Conservation (phyloP, 2,329 filamentous ascomycete species). For the Arthrinium puccinioides region DNA sequence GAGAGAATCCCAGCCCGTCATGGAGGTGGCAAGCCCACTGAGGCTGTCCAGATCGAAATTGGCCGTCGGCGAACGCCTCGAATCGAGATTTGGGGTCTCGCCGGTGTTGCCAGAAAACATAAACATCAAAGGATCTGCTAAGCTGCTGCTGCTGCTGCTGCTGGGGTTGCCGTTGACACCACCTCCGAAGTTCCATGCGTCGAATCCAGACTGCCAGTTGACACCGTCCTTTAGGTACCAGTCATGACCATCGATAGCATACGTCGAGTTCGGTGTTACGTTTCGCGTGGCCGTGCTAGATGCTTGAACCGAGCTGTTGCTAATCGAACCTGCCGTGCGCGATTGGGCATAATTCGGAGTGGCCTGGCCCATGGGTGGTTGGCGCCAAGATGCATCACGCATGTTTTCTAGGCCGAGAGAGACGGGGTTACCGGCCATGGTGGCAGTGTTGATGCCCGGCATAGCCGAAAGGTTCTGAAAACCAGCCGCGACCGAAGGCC, state of each 20-base stretch:
- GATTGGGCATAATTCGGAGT: constrained; percentile 20
- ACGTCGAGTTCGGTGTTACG: constrained; percentile 22
- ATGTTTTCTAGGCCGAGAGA: constrained; percentile 12
- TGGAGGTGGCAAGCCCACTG: constrained; percentile 15
- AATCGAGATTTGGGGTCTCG: not conserved
- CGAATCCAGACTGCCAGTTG: constrained; percentile 51
- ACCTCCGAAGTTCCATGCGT: constrained; percentile 37
- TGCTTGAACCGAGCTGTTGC: constrained; percentile 10
- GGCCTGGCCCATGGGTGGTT: constrained; percentile 15
- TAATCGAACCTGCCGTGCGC: constrained; percentile 14
- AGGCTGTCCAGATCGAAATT: constrained; percentile 20
- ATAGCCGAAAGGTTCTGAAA: constrained; percentile 12
- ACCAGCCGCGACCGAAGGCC: constrained; percentile 12
- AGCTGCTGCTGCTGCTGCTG: constrained; percentile 14
- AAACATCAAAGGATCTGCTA: constrained; percentile 23
- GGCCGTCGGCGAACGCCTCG: constrained; percentile 8
- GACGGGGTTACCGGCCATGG: constrained; percentile 14
- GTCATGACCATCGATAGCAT: constrained; percentile 43
- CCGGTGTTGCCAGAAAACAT: constrained; percentile 17
- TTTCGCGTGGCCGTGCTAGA: constrained; percentile 17
- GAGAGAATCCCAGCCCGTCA: constrained; percentile 10
- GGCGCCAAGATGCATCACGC: constrained; percentile 15
- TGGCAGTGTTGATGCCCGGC: constrained; percentile 12
- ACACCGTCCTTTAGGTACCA: constrained; percentile 52
- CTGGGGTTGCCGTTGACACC: constrained; percentile 7